Evolutionary conservation across 2,329 filamentous ascomycete genomes (phyloP), one percentile per base, ranked within the genome.

Genomic region (Acephala macrosclerotiorum): DNA sequence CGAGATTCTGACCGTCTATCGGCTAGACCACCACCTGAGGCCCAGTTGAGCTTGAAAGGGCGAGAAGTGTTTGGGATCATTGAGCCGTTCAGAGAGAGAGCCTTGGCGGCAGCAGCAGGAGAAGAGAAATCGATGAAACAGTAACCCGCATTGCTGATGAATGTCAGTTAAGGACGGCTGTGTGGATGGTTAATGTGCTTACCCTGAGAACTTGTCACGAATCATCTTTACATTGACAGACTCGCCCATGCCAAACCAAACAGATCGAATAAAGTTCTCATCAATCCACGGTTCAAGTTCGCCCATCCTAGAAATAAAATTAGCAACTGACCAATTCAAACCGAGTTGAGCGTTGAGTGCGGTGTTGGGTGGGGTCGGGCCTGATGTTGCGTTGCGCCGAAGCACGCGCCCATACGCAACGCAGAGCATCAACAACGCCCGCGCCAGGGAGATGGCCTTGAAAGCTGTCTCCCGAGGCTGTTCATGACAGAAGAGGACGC

Each of bases 251-350:
- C 94, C 89, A 76, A 93, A 97, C 70, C 84, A 98, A 55, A 98
- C 89, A 74, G 92, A 96, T 81, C 96, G 94, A 77, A 99, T 92
- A 80, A 98, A 99, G 81, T 95, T 96, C 84, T 99, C 96, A 75
- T 99, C 96, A 82, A 99, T 98, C 96, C 96, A 99, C 33, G 94
- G 93, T 81, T 98, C 95, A 70, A 99, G 91, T 80, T 99, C 96
- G 73, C 96, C 96, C 96, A 99, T 99, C 95, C 94, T 97, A 68
- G 25, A 68, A 42, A 60, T 20, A 36, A 22, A 14, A 58, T 71
- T 65, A 72, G 64, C 51, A 64, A 42, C 29, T 33, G 25, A 20
- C n/a, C 20, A n/a, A 3, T 22, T 35, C 18, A 51, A 78, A 80
- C 74, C 76, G 84, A 81, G 82, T 85, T 63, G 85, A 79, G 45